Base-by-base conservation (phyloP, 179 eudicot species). In the Gypsophila paniculata region DNA sequence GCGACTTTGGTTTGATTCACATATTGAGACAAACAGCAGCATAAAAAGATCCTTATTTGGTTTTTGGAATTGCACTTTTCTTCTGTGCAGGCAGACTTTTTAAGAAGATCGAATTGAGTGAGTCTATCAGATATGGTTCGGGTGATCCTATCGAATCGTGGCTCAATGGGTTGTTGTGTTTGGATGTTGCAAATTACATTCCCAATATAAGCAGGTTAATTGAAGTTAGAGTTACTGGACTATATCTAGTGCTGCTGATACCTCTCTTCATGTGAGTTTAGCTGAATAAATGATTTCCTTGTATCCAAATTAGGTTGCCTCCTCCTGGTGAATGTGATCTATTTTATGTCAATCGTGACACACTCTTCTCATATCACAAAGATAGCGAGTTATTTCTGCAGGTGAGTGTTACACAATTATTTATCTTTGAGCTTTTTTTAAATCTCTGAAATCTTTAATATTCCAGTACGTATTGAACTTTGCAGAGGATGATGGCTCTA, bases 401-500 rank as follows among this genome's bases (percentile, higher is more conserved):
- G 98, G 98, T 88, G 64, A 65, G 29, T 29, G 63, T 42, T 61
- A n/a, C 59, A 53, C 6, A 34, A 1, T 53, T 53, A 18, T 5
- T 34, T 34, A n/a, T 69, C 49, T 19, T n/a, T 69, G 44, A 54
- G 17, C 6, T 69, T 49, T 54, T 5, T 12, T 9, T 34, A 52
- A 49, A 23, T 39, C 18, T 62, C 22, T 2, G 44, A 72, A 13
- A 12, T n/a, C 59, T 80, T 36, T 58, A 63, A 19, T 17, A 49
- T 48, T 29, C n/a, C 57, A 17, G 52, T 48, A 7, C 69, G n/a
- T 23, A 19, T 68, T 76, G 29, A 68, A 15, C 53, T 46, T 29
- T 82, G 83, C 91, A 94, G 99, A 80, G 97, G 74, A 88, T 94
- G 99, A 88, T 94, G 97, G 94, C 97, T 69, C 84, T 94, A 0